phyloP scores from a whole-genome alignment of 768 basidiomycete genomes.

The Kwoniella sp. region DNA sequence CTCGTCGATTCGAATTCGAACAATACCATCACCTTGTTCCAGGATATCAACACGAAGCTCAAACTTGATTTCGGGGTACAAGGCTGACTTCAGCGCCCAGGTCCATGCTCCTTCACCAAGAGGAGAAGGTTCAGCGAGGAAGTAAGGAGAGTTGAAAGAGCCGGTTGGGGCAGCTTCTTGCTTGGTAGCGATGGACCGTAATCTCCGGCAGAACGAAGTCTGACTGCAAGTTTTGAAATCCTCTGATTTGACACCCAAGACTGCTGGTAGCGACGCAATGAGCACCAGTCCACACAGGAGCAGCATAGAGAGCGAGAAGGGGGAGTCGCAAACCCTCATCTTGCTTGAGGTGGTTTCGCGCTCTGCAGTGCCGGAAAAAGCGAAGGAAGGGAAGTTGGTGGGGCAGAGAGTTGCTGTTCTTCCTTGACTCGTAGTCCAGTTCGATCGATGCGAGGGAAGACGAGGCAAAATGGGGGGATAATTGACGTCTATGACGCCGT shows the following conservation, averaged over 20 bases:
- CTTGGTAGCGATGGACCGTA: conserved; percentile 77
- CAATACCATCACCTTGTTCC: conserved; percentile 71
- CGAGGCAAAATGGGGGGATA: not conserved
- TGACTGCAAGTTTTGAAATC: conserved; percentile 97
- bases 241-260: conserved; percentile 59
- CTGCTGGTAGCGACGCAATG: conserved; percentile 1
- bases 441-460: not conserved
- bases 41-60: conserved; percentile 79
- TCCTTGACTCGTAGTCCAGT: not conserved
- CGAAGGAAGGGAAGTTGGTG: not conserved
- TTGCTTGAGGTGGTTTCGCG: not conserved
- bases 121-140: conserved; percentile 59
- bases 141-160: conserved; percentile 85
- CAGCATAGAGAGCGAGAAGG: not conserved
- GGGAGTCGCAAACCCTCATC: not conserved
- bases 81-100: conserved; percentile 72
- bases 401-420: not conserved
- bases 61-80: conserved; percentile 84
- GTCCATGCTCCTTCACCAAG: conserved; percentile 59
- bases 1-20: conserved; percentile 91
- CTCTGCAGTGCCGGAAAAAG: not conserved
- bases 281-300: not conserved
- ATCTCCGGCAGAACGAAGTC: conserved; percentile 89
- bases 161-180: conserved; percentile 61
- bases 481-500: too few species aligned